Evolutionary conservation across 1,139 yeast genomes (phyloP), one percentile per base, ranked within the genome.

Genomic region (Blastobotrys proliferans): DNA sequence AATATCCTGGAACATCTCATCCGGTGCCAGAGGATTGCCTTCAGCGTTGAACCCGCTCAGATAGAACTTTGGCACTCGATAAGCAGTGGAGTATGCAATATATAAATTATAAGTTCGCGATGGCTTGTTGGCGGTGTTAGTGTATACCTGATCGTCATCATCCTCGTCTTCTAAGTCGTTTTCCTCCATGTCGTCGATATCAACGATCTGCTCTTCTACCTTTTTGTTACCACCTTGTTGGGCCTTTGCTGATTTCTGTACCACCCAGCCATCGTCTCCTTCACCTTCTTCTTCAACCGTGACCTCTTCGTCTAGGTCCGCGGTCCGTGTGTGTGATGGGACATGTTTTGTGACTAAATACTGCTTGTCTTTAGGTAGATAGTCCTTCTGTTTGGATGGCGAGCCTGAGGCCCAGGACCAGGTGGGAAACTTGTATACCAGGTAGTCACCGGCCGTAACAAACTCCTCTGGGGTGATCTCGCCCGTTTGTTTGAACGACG

Each of bases 381-480:
- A 92, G 49, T 79, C 82, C 53, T 84, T 74, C 46, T 72, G 69
- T 54, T 74, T 76, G 5, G 70, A 64, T 9, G 74, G 69, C 17
- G 94, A 82, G 8, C 87, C 81, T 3, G 81, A 68, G 6, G 82
- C 53, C 98, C 99, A 92, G 51, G 81, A 78, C 98, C 99, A 92
- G 0, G 97, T 94, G 1, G 98, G 97, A 63, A 94, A 92, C 70
- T 85, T 85, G 64, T 79, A 80, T 28, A 82, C 92, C 48, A 92
- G 68, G 61, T 85, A 88, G 58, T 90, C 96, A n/a, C 97, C 97
- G 4, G 97, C 96, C 44, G 69, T 72, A 8, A 87, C 88, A 64
- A 88, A 90, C 62, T 90, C 97, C 47, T 85, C 95, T 2, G 97
- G 97, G 1, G 95, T 83, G 44, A 92, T 81, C 62, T 90, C 94